A percentile compares a stretch with the other conserved stretches of the same genome.
These are phyloP conservation scores for Pythium monospermum DNA, from an alignment of 352 stramenopile genomes.

Conservation along the genomic window DNA sequence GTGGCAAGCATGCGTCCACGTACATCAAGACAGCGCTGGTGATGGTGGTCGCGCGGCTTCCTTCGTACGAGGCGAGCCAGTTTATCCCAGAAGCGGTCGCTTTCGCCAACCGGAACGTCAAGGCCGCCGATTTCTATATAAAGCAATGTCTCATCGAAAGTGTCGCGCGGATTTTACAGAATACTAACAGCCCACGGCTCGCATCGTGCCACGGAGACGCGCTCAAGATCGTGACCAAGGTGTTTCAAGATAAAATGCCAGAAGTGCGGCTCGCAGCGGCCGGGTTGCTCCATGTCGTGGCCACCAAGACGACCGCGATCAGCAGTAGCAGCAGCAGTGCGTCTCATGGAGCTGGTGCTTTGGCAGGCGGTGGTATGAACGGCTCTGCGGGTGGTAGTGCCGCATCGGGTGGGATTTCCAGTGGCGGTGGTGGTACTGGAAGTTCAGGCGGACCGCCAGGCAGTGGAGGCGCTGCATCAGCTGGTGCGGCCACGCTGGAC, in stretches of 20 bases:
- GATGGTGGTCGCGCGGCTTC: conserved; percentile 61
- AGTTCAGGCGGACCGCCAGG: conserved; percentile 3
- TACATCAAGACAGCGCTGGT: conserved; percentile 67
- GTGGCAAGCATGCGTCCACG: conserved; percentile 47
- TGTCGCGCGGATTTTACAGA: conserved; percentile 43
- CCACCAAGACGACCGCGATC: conserved; percentile 37
- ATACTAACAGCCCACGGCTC: conserved; percentile 30
- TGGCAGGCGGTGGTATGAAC: background rate
- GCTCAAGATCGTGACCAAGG: conserved; percentile 67
- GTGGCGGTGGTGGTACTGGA: background rate
- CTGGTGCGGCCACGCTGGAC: conserved; percentile 44
- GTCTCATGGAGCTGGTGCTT: no score
- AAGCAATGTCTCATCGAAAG: conserved; percentile 74
- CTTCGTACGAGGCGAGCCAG: conserved; percentile 46
- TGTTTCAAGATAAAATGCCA: conserved; percentile 66
- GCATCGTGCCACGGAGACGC: conserved; percentile 51
- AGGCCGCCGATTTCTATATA: conserved; percentile 70
- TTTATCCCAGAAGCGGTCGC: conserved; percentile 65
- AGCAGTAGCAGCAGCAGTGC: conserved; percentile 5
- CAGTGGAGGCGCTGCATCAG: background rate
- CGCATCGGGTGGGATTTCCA: background rate
- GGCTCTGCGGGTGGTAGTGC: background rate
- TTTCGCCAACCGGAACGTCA: conserved; percentile 55
- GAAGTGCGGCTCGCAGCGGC: conserved; percentile 66
- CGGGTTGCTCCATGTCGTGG: conserved; percentile 57